A percentile compares a stretch with the other conserved stretches of the same genome.
Evolutionary conservation across 208 protist species (phyloP).

Genomic region (Leptomonas seymouri): DNA sequence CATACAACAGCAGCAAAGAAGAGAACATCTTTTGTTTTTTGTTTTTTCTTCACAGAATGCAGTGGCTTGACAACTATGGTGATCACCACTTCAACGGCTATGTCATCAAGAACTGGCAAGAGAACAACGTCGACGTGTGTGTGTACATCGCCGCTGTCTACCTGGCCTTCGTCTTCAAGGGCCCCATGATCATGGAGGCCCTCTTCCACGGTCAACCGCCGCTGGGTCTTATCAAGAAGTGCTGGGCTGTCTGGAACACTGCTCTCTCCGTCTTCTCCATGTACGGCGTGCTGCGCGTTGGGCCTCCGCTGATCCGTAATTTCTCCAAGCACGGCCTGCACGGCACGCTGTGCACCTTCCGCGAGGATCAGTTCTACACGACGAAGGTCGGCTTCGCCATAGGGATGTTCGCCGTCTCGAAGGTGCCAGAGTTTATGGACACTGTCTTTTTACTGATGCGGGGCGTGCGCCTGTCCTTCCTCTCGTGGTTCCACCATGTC

Average conservation of each 20-base stretch:
- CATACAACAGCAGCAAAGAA: no score
- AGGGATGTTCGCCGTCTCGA: conserved; percentile 80
- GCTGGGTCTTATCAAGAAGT: conserved; percentile 49
- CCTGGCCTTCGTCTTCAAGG: conserved; percentile 64
- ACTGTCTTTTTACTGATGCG: conserved; percentile 83
- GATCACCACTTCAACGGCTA: conserved; percentile 47
- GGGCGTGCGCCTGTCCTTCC: conserved; percentile 78
- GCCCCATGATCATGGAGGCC: conserved; percentile 41
- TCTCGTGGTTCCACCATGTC: conserved; percentile 94
- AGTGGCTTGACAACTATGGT: conserved; percentile 53
- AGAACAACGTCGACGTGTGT: conserved; percentile 46
- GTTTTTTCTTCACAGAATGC: conserved; percentile 24
- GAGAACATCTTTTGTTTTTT: background rate
- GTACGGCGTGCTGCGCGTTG: conserved; percentile 60
- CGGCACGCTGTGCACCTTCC: conserved; percentile 71
- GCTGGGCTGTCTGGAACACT: conserved; percentile 87
- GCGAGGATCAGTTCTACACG: conserved; percentile 62
- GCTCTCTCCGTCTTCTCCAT: conserved; percentile 84
- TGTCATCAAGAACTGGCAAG: conserved; percentile 38
- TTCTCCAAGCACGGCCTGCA: conserved; percentile 45
- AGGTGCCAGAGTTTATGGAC: conserved; percentile 87
- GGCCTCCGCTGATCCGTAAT: conserved; percentile 41
- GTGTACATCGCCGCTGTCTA: conserved; percentile 60
- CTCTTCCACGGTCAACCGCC: conserved; percentile 51
- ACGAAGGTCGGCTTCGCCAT: conserved; percentile 75